Base-by-base conservation (phyloP, 2,329 filamentous ascomycete genomes). In the Fusarium foetens region DNA sequence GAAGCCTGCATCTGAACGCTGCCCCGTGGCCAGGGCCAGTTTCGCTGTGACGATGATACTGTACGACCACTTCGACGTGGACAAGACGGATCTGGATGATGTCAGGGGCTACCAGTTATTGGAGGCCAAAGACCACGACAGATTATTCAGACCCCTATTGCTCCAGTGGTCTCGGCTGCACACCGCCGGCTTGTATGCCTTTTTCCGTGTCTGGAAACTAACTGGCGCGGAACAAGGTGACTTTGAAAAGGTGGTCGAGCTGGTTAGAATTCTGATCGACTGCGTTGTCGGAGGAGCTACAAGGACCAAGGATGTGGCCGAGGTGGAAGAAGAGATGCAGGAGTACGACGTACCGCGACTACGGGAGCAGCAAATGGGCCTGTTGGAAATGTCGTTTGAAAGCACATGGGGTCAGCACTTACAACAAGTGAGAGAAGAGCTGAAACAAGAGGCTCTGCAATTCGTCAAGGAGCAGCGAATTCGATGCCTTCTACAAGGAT, bases 381-480 rank as follows among this genome's bases (percentile, higher is more conserved):
- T 98, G 16, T 85, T 98, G 8, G 94, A 97, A 79, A 85, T 96
- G 72, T 93, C 94, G 0, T 98, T 98, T 78, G 95, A 98, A 80
- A 94, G 97, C 79, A 93, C 93, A 53, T 99, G 96, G 96, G 95
- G 95, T 17, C 90, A 93, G 70, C 94, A 98, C 81, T 86, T 99
- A 33, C 89, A 89, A 71, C 94, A 96, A 82, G 93, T 97, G n/a
- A 92, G 94, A 38, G 94, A 98, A 60, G 94, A 97, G 80, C 87
- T 98, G 48, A 93, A 94, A 75, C 91, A 95, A 76, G 96, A 99
- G 81, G 94, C 95, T 16, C 84, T 98, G 59, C 94, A 97, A 77
- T 99, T 99, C 78, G 93, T 98, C 82, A 98, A 97, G 82, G 96
- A 99, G 83, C 96, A 99, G 81, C 91, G 96, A 41, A 93, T 98